Evolutionary conservation across 2,329 filamentous ascomycete genomes (phyloP), one percentile per base, ranked within the genome.

Genomic region (Aspergillus calidoustus): DNA sequence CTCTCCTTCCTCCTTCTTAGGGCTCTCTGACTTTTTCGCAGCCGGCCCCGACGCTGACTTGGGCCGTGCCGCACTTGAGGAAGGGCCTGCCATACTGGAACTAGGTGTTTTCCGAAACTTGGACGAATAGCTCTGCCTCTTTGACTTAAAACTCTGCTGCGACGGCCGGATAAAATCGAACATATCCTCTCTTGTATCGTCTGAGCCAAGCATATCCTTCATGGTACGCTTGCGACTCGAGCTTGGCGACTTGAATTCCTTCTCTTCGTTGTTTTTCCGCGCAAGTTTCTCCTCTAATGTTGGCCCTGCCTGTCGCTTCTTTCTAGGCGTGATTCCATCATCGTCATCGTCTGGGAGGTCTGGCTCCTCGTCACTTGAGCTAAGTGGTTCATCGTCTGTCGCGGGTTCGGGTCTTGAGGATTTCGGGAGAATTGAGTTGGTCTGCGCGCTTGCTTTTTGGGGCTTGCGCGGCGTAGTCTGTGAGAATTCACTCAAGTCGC

Each of bases 361-460:
- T 17, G 46, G 5, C 19, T 74, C 71, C 13, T 76, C 75, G 19
- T 75, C 72, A 25, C 63, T 73, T 2, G 73, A 75, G 58, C 75
- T 77, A 4, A 74, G 23, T 3, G 76, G 77, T 15, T 74, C 75
- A 53, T 74, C 75, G 43, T 77, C 73, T 13, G 70, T 76, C 6
- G 67, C 74, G 3, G 73, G 73, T 51, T 66, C 61, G 1, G 58
- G 55, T 57, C 67, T 67, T 31, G 41, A 6, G 38, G 57, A 15
- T 34, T 52, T 62, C n/a, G 25, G 25, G 4, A 7, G 25, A 7
- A 4, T 28, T 7, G 34, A 31, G 19, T 59, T 22, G 9, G n/a
- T 48, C 23, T 56, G 49, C 30, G 15, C 30, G 19, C 61, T 59
- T 43, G 43, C 47, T 41, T 8, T 17, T 19, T 61, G 68, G 57